Percentiles rank a stretch among this genome's conserved stretches.
phyloP scores from a whole-genome alignment of 345 rosid species.

The Populus nigra region DNA sequence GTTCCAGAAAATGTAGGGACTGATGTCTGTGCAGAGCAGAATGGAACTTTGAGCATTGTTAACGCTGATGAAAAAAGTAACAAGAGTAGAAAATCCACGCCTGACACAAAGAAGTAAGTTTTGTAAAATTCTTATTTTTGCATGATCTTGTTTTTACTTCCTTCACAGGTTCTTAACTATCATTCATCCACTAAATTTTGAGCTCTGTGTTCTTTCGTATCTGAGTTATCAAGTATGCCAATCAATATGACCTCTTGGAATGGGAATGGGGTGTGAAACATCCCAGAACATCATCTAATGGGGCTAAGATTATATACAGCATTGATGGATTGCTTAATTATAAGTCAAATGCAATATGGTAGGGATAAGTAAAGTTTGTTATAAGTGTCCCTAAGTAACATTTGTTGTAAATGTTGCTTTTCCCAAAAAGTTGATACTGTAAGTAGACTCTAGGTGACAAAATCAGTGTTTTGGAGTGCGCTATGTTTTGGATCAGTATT shows the following conservation, averaged over 20 bases:
- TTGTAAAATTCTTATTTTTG: neutral
- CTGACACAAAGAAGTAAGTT: slow-evolving; percentile 40
- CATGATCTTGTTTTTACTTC: neutral
- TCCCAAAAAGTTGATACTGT: neutral
- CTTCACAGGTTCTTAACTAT: neutral
- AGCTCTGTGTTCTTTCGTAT: neutral
- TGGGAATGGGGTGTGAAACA: neutral
- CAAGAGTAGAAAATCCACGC: slow-evolving; percentile 18
- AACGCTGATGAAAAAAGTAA: slow-evolving; percentile 30
- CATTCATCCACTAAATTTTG: neutral
- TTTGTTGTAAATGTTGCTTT: neutral
- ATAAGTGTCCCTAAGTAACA: neutral
- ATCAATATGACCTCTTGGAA: neutral
- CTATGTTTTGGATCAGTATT: neutral
- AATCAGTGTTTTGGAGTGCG: too few species aligned
- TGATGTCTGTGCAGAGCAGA: slow-evolving; percentile 21
- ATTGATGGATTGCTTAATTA: slow-evolving; percentile 3
- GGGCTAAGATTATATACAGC: neutral
- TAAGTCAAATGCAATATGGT: neutral
- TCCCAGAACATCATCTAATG: neutral
- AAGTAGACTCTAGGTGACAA: too few species aligned
- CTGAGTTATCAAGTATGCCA: neutral
- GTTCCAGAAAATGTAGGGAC: slow-evolving; percentile 23
- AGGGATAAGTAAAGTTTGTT: neutral
- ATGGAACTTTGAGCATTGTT: slow-evolving; percentile 22